These are phyloP conservation scores for Hypoxylon intermedium DNA, from an alignment of 495 filamentous ascomycete genomes.

Conservation along the genomic window DNA sequence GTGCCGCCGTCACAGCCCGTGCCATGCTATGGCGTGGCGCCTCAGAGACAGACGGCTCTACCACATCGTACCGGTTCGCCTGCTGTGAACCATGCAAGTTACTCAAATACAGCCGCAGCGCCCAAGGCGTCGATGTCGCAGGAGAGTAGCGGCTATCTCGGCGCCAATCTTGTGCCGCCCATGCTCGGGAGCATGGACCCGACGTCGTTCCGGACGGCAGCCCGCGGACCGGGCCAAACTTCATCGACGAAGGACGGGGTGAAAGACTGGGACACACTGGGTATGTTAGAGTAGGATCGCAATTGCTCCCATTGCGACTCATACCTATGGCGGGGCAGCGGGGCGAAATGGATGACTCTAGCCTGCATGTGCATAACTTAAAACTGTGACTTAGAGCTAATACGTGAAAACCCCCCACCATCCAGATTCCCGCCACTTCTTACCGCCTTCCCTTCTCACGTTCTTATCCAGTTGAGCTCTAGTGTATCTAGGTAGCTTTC, in stretches of 20 bases:
- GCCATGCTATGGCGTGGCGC: not conserved
- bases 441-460: constrained; percentile 31
- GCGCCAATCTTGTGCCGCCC: not conserved
- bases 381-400: not conserved
- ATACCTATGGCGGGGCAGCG: constrained; percentile 33
- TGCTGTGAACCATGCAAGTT: not conserved
- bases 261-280: not conserved
- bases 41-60: not conserved
- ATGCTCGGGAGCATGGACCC: not conserved
- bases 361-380: constrained; percentile 8
- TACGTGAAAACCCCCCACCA: constrained; percentile 10
- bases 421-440: constrained; percentile 17
- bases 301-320: too few relatives aligned
- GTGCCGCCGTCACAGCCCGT: not conserved
- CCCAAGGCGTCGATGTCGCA: not conserved
- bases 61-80: constrained; percentile 23
- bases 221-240: not conserved
- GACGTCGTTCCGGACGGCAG: not conserved
- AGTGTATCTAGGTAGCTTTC: too few relatives aligned
- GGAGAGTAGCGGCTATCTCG: not conserved
- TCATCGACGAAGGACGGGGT: not conserved
- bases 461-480: constrained; percentile 3
- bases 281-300: not conserved
- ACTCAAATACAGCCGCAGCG: not conserved
- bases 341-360: constrained; percentile 22